A percentile compares a stretch with the other conserved stretches of the same genome.
These are phyloP conservation scores for Mrakia frigida DNA, from an alignment of 768 basidiomycete species.

Conservation along the genomic window DNA sequence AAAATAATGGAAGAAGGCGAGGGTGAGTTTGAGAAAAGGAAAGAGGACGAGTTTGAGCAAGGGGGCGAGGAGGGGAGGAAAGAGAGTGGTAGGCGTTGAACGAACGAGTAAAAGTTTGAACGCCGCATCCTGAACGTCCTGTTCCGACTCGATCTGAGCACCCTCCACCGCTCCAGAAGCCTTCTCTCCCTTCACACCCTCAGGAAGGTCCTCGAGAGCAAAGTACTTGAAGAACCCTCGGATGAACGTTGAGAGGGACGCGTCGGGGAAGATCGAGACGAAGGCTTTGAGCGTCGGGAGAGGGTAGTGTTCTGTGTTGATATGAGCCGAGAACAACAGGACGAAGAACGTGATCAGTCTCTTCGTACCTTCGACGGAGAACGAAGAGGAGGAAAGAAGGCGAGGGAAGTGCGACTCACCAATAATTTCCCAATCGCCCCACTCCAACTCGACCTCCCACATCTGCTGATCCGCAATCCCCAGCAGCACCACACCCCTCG, in stretches of 20 bases:
- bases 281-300: constrained; percentile 56
- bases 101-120: constrained; percentile 27
- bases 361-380: no score
- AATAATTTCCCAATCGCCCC: constrained; percentile 60
- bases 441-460: constrained; percentile 74
- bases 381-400: background rate
- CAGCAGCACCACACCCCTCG: constrained; percentile 70
- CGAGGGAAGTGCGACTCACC: constrained; percentile 51
- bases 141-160: constrained; percentile 31
- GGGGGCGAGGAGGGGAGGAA: background rate
- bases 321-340: background rate
- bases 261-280: constrained; percentile 60
- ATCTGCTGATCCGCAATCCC: constrained; percentile 70
- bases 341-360: no score
- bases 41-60: no score
- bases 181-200: constrained; percentile 46
- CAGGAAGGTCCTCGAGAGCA: constrained; percentile 41
- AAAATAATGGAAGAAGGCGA: no score
- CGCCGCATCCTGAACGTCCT: constrained; percentile 15
- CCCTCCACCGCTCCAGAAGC: constrained; percentile 33
- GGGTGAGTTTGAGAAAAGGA: background rate
- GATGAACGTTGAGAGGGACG: constrained; percentile 56
- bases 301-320: constrained; percentile 58
- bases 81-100: background rate
- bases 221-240: constrained; percentile 64